A percentile compares a stretch with the other conserved stretches of the same genome.
Conservation (phyloP, 2,329 filamentous ascomycete species). For the Aspergillus hiratsukae region DNA sequence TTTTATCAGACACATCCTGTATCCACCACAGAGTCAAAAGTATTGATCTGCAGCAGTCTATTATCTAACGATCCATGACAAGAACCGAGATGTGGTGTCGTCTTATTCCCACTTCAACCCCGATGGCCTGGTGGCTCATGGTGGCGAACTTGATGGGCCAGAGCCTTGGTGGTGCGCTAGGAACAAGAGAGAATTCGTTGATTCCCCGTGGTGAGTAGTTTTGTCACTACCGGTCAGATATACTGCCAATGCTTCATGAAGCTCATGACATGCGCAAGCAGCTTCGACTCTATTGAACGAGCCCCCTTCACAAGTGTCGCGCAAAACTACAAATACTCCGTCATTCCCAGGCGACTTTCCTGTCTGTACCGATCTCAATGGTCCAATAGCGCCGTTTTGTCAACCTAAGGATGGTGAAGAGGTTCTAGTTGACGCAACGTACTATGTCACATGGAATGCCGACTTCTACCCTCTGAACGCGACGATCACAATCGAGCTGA, state of each 20-base stretch:
- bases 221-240: not conserved
- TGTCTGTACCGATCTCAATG: conserved; percentile 24
- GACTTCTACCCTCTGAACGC: conserved; percentile 28
- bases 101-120: not conserved
- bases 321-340: conserved; percentile 1
- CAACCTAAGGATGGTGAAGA: conserved; percentile 29
- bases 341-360: conserved; percentile 24
- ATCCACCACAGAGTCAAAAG: not conserved
- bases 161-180: not conserved
- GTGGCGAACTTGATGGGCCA: not conserved
- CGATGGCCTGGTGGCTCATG: not conserved
- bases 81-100: not conserved
- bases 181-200: not conserved
- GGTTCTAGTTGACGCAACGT: conserved; percentile 34
- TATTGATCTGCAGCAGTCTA: not conserved
- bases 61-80: not conserved
- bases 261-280: not conserved
- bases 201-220: not conserved
- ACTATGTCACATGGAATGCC: conserved; percentile 39
- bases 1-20: not conserved
- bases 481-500: conserved; percentile 28
- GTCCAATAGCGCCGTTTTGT: conserved; percentile 29
- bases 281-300: not conserved
- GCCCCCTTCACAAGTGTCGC: conserved; percentile 1
- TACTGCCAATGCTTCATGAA: not conserved